Conservation (phyloP, 352 stramenopile genomes). For the Phytopythium helicoides region DNA sequence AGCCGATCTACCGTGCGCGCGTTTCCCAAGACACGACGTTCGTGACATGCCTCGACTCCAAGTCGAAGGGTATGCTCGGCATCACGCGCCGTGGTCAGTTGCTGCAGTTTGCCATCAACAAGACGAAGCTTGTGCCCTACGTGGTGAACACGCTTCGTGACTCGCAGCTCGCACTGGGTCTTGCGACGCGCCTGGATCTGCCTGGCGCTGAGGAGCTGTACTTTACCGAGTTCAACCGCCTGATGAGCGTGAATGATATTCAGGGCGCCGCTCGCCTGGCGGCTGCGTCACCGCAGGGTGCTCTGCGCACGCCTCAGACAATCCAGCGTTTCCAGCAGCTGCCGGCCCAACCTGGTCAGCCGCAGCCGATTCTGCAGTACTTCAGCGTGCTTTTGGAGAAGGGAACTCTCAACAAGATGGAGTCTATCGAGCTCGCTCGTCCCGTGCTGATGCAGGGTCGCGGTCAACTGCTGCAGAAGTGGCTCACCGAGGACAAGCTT, state of each 20-base stretch:
- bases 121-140: constrained; percentile 97
- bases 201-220: constrained; percentile 98
- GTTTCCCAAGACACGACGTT: constrained; percentile 99
- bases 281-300: constrained; percentile 87
- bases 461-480: constrained; percentile 99
- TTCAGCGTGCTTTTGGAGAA: constrained; percentile 98
- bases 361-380: constrained; percentile 98
- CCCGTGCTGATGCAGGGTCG: constrained; percentile 97
- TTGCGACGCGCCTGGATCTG: constrained; percentile 96
- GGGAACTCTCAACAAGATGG: constrained; percentile 98
- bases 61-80: constrained; percentile 96
- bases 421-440: constrained; percentile 98
- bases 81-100: constrained; percentile 98
- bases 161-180: constrained; percentile 94
- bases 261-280: constrained; percentile 87
- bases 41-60: constrained; percentile 89
- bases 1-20: constrained; percentile 97
- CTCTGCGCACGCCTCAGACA: constrained; percentile 96
- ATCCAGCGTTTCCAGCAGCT: constrained; percentile 99
- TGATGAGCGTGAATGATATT: constrained; percentile 85
- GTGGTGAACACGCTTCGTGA: constrained; percentile 98
- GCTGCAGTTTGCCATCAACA: constrained; percentile 97
- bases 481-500: constrained; percentile 99
- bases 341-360: constrained; percentile 94
- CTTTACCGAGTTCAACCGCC: constrained; percentile 97